Percentiles rank a stretch among this genome's conserved stretches.
phyloP scores from a whole-genome alignment of 139 green algal species.

The Chlorella sp. region DNA sequence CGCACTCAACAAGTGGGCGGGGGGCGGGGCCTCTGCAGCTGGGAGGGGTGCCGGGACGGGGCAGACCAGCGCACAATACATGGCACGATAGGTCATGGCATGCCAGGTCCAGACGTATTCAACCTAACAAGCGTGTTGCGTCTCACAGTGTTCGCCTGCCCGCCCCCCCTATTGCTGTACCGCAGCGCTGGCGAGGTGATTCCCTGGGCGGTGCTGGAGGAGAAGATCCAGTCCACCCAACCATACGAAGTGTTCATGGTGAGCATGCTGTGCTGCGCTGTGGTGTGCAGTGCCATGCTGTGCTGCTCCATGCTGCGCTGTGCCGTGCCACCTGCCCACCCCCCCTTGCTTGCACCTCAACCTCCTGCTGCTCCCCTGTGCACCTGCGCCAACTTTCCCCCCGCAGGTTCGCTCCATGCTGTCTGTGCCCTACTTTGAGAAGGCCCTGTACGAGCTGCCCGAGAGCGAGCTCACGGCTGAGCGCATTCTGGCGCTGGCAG shows the following conservation, averaged over 20 bases:
- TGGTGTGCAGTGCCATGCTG: background rate
- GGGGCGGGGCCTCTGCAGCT: no score
- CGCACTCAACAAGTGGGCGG: slow-evolving; percentile 26
- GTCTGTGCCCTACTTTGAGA: slow-evolving; percentile 86
- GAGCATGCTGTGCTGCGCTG: no score
- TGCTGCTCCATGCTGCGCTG: no score
- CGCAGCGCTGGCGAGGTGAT: slow-evolving; percentile 58
- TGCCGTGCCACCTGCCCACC: no score
- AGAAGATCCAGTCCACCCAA: slow-evolving; percentile 63
- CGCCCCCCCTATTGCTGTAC: no score
- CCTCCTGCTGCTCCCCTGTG: background rate
- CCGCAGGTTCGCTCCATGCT: slow-evolving; percentile 76
- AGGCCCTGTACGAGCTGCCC: slow-evolving; percentile 82
- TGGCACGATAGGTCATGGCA: background rate
- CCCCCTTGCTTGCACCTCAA: slow-evolving; percentile 7
- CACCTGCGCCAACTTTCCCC: background rate
- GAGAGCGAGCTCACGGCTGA: slow-evolving; percentile 72
- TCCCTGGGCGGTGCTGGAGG: slow-evolving; percentile 76
- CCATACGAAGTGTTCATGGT: slow-evolving; percentile 79
- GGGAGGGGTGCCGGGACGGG: no score
- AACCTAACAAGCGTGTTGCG: no score
- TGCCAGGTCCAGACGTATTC: no score
- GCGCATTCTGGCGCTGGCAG: slow-evolving; percentile 68
- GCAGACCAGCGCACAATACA: no score
- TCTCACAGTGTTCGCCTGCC: no score